phyloP scores from a whole-genome alignment of 1,284 basidiomycete genomes.

The Vanrija sp. region DNA sequence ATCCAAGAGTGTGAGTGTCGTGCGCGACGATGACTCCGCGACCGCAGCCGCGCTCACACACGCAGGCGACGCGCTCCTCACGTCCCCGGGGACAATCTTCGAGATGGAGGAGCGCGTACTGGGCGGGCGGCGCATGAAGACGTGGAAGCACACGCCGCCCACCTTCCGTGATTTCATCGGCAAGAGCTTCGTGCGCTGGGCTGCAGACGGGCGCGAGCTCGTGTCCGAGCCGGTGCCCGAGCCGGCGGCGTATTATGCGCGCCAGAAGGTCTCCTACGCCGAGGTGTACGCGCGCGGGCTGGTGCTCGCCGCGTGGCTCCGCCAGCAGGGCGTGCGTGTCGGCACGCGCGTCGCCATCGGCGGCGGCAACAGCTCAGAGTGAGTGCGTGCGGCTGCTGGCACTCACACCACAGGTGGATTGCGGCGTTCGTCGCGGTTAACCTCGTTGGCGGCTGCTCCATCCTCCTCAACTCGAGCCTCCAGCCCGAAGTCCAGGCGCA shows the following conservation, averaged over 20 bases:
- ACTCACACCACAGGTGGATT: conserved; percentile 21
- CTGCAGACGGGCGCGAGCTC: conserved; percentile 18
- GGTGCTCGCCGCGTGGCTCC: conserved; percentile 29
- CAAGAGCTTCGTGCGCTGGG: conserved; percentile 15
- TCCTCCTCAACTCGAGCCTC: conserved; percentile 42
- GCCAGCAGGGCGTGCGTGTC: conserved; percentile 22
- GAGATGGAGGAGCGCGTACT: conserved; percentile 38
- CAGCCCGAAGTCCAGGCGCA: conserved; percentile 11
- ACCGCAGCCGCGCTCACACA: neutral
- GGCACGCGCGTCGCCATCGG: conserved; percentile 36
- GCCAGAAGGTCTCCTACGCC: conserved; percentile 25
- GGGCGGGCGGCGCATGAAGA: conserved; percentile 21
- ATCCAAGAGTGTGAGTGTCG: no score
- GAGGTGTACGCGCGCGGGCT: conserved; percentile 21
- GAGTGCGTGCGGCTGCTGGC: neutral
- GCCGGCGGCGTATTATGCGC: neutral
- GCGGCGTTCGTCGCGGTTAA: conserved; percentile 30
- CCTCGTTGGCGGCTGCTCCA: conserved; percentile 34
- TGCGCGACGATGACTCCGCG: no score
- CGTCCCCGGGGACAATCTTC: conserved; percentile 33
- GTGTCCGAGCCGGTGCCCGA: conserved; percentile 24
- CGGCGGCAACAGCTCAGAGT: conserved; percentile 29
- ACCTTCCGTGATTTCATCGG: conserved; percentile 33
- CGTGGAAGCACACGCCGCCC: conserved; percentile 37
- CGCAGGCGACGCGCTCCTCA: conserved; percentile 37